Evolutionary conservation across 2,329 filamentous ascomycete species (phyloP), one percentile per base, ranked within the genome.

Genomic region (Neurospora sp.): DNA sequence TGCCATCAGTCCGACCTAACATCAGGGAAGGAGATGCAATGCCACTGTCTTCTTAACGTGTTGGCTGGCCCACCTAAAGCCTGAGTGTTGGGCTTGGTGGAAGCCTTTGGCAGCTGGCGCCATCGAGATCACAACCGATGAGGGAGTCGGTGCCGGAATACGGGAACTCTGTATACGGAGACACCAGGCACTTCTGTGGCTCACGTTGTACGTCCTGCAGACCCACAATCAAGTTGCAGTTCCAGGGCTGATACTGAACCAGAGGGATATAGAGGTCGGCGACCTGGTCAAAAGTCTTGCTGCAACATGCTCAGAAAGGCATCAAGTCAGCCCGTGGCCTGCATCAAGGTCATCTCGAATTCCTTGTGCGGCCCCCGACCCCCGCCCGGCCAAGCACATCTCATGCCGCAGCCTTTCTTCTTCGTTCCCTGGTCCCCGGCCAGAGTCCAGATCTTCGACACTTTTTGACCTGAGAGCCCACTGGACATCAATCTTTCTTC

Each of bases 291-390:
- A 36, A 62, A 36, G 28, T 10, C 12, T 62, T 62, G 52, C 52
- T 62, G 52, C 52, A 62, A 62, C 28, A 36, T 33, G 66, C 68
- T 67, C 33, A 67, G 40, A 39, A 67, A 43, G 38, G 38, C n/a
- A 37, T 33, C n/a, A 67, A 39, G 36, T 38, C 65, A 39, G 68
- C 52, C 57, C 28, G 10, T 39, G 69, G 69, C 37, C 69, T 67
- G 69, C 66, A 67, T 67, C 66, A 57, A 40, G 23, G 41, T 66
- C 68, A 69, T 36, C 66, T 66, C 41, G 38, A 46, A 33, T 46
- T 19, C 28, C 46, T 23, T 37, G 8, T 52, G 66, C 40, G 39
- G 19, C 46, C 38, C 37, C 15, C 40, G 19, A n/a, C 23, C 67
- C 40, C 40, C 39, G 52, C 52, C 23, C 52, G 52, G 23, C 19